Percentiles rank a stretch among this genome's conserved stretches.
Conservation (phyloP, 129 eudicot genomes). For the Oenanthe sinensis region DNA sequence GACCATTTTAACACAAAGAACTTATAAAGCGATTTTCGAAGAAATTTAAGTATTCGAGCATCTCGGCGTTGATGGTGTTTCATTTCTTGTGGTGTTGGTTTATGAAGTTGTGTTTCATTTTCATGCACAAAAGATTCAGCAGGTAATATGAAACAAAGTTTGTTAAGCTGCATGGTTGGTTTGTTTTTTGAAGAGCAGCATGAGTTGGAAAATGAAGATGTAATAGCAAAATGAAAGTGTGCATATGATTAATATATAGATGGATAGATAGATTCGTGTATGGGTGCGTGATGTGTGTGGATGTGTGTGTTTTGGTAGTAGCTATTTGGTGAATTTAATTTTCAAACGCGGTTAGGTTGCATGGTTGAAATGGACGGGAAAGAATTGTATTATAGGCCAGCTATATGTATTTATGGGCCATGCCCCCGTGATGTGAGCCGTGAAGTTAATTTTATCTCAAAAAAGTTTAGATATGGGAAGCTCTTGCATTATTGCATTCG, state of each 20-base stretch:
- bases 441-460: neutral
- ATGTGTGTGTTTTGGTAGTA: neutral
- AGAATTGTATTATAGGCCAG: neutral
- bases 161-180: slow-evolving; percentile 42
- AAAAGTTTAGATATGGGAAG: neutral
- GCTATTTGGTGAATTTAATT: neutral
- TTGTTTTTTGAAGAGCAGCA: slow-evolving; percentile 20
- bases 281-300: neutral
- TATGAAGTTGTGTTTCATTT: slow-evolving; percentile 11
- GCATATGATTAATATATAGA: neutral
- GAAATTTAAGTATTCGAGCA: slow-evolving; percentile 16
- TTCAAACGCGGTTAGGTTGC: slow-evolving; percentile 6
- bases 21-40: slow-evolving; percentile 24
- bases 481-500: neutral
- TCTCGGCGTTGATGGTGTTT: slow-evolving; percentile 22
- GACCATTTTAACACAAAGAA: slow-evolving; percentile 24
- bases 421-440: neutral
- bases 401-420: neutral
- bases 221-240: neutral
- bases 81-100: slow-evolving; percentile 1
- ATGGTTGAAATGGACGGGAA: neutral
- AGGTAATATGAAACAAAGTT: slow-evolving; percentile 49
- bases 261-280: neutral
- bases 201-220: neutral
- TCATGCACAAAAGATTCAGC: slow-evolving; percentile 16